Evolutionary conservation across 2,329 filamentous ascomycete genomes (phyloP), one percentile per base, ranked within the genome.

Genomic region (Fusarium fracticaudum): DNA sequence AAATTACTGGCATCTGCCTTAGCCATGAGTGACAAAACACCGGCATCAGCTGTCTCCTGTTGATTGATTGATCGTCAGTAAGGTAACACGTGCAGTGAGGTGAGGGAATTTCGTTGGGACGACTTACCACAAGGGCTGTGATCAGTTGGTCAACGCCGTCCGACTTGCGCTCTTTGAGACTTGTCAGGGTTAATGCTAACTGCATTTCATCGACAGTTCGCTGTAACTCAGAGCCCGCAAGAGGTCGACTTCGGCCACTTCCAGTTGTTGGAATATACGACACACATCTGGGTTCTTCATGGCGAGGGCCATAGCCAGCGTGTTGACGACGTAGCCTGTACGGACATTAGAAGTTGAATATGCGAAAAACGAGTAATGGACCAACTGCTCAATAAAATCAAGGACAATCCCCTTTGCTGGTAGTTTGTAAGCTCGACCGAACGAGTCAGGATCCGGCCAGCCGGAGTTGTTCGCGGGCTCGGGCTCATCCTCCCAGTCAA

Each of bases 351-450:
- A n/a, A n/a, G 51, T 13, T 17, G 41, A 62, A 26, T 55, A 15
- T 22, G 37, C 26, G 15, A n/a, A 40, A 22, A 33, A 10, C 33
- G 40, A 24, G 41, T n/a, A 8, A 13, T 60, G 29, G 31, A 84
- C 88, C 82, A 81, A 91, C 89, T 87, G 86, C 67, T 89, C 85
- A 55, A 97, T 90, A 80, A 98, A 95, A 79, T 94, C 91, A 18
- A 91, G 85, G 77, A 92, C 88, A 75, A 95, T 86, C 41, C 91
- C 91, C 77, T 86, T 86, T 69, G 90, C 90, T 1, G 89, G 87
- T 61, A 95, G 83, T 68, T 89, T 89, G 80, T 92, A 91, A 29
- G 90, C 84, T 35, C 89, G 87, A n/a, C 92, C 92, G 78, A 90
- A 91, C 22, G 89, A 87, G 64, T 86, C 85, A 14, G 87, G 81